Percentiles rank a stretch among this genome's conserved stretches.
Conservation (phyloP, 257 asterid species). For the Primulina eburnea region DNA sequence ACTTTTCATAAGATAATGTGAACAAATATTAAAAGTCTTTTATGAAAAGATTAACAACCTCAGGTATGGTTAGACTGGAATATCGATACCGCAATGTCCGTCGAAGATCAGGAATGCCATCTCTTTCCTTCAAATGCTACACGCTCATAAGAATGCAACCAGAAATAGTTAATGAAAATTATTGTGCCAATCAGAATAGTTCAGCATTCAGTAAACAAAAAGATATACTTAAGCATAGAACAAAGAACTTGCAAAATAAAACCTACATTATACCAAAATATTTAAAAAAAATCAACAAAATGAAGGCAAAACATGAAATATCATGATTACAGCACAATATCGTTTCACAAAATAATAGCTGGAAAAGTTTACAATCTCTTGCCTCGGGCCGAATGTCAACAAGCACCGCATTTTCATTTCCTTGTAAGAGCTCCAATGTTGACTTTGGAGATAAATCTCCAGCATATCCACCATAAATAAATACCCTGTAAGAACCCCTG, state of each 20-base stretch:
- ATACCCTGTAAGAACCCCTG: conserved; percentile 86
- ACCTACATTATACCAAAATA: not conserved
- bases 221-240: not conserved
- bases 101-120: conserved; percentile 94
- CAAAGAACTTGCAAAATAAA: conserved; percentile 1
- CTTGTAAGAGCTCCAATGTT: conserved; percentile 68
- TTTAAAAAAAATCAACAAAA: conserved; percentile 1
- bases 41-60: conserved; percentile 46
- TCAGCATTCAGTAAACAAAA: not conserved
- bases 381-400: conserved; percentile 96
- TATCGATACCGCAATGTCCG: conserved; percentile 80
- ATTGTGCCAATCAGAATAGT: conserved; percentile 10
- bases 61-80: conserved; percentile 60
- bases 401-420: conserved; percentile 62
- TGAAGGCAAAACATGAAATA: not conserved
- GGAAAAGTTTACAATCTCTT: conserved; percentile 47
- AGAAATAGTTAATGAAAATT: conserved; percentile 20
- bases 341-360: conserved; percentile 26
- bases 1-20: not conserved
- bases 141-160: conserved; percentile 30
- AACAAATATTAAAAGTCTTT: conserved; percentile 6
- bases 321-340: conserved; percentile 8
- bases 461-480: conserved; percentile 80
- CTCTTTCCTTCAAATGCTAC: conserved; percentile 86
- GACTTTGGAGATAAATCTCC: conserved; percentile 80